These are phyloP conservation scores for Cladophialophora exuberans DNA, from an alignment of 2,329 filamentous ascomycete species.

Conservation along the genomic window DNA sequence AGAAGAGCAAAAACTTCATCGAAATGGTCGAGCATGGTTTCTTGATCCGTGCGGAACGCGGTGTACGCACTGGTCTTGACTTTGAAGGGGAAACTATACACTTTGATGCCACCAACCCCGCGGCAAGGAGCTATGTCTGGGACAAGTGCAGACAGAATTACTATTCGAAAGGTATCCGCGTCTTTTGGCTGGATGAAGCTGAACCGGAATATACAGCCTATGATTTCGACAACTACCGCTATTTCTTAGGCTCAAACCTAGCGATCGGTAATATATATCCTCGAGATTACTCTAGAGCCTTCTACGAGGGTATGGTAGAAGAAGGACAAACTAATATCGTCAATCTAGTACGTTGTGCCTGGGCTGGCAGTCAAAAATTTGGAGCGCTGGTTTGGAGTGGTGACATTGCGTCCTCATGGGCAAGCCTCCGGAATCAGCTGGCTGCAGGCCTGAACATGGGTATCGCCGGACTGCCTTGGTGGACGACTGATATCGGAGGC, in stretches of 20 bases:
- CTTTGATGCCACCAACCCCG: constrained; percentile 66
- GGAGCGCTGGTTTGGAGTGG: constrained; percentile 69
- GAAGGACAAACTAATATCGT: constrained; percentile 54
- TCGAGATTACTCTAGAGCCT: constrained; percentile 59
- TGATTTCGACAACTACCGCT: constrained; percentile 69
- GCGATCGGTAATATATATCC: constrained; percentile 65
- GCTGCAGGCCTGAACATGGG: constrained; percentile 70
- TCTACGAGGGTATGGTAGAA: constrained; percentile 61
- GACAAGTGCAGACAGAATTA: constrained; percentile 62
- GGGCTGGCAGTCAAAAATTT: constrained; percentile 64
- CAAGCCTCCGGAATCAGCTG: constrained; percentile 61
- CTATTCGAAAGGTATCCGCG: constrained; percentile 61
- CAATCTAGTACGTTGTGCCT: constrained; percentile 61
- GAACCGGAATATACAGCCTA: constrained; percentile 68
- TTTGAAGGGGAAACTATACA: constrained; percentile 62
- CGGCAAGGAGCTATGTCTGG: constrained; percentile 63
- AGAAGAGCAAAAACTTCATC: constrained; percentile 59
- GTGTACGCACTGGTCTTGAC: constrained; percentile 61
- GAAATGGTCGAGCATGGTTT: constrained; percentile 65
- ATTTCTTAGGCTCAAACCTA: constrained; percentile 58
- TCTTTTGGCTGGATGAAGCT: constrained; percentile 71
- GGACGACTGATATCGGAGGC: constrained; percentile 71
- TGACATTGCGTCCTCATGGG: constrained; percentile 68
- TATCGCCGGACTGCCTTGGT: constrained; percentile 66
- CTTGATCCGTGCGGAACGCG: constrained; percentile 64